phyloP scores from a whole-genome alignment of 345 rosid species.

The Brassica napus region DNA sequence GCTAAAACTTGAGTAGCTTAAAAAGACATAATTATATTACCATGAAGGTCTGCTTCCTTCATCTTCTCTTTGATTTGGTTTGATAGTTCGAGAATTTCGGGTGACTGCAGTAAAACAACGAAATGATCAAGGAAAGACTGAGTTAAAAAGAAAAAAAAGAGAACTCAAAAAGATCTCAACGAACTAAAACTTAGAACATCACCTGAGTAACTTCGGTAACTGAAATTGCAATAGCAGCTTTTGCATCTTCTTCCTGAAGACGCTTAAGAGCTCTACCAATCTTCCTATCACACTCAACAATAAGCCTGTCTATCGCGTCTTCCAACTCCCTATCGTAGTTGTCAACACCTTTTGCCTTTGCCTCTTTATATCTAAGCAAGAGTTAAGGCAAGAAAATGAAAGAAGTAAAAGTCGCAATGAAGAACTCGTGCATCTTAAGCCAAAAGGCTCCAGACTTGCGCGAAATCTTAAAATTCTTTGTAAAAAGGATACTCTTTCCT shows the following conservation, averaged over 20 bases:
- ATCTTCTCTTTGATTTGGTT: conserved; percentile 90
- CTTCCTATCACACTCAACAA: conserved; percentile 96
- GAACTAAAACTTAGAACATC: conserved; percentile 14
- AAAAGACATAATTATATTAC: conserved; percentile 39
- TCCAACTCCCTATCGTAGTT: conserved; percentile 93
- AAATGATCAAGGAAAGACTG: background rate
- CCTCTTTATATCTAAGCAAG: conserved; percentile 73
- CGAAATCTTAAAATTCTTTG: too few species aligned
- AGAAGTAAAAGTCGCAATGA: background rate
- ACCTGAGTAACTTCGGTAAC: conserved; percentile 99
- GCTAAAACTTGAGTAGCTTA: background rate
- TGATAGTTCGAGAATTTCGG: conserved; percentile 75
- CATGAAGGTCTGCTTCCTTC: conserved; percentile 87
- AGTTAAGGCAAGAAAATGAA: conserved; percentile 39
- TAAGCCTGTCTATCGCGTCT: conserved; percentile 92
- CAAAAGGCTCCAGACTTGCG: background rate
- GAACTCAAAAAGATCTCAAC: background rate
- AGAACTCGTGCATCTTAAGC: background rate
- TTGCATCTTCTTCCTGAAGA: conserved; percentile 99
- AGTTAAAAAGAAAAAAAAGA: background rate
- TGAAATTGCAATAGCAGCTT: conserved; percentile 98
- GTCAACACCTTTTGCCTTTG: conserved; percentile 77
- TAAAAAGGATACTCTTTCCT: conserved; percentile 88
- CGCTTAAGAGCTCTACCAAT: conserved; percentile 96
- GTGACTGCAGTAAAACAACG: conserved; percentile 52